phyloP scores from a whole-genome alignment of 305 asterid species.

The Striga hermonthica region DNA sequence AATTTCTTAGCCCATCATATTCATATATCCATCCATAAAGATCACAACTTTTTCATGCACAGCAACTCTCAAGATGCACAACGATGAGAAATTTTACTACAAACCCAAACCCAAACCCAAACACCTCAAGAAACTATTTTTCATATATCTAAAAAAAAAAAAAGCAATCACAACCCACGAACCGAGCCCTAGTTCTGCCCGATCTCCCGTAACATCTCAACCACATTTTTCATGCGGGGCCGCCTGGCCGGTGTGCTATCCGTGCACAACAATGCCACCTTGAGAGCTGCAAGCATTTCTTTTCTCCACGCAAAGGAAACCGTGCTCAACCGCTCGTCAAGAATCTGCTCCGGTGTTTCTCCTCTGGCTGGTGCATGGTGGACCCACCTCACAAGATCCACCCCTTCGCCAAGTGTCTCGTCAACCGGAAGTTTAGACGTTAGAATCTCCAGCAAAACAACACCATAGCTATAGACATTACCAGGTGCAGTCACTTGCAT shows the following conservation, averaged over 20 bases:
- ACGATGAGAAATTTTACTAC: too few relatives aligned
- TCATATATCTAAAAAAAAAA: too few relatives aligned
- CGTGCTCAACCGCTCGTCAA: conserved; percentile 79
- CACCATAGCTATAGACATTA: conserved; percentile 90
- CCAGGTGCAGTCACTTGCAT: conserved; percentile 99
- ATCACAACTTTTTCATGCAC: too few relatives aligned
- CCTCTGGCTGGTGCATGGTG: conserved; percentile 77
- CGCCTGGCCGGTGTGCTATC: conserved; percentile 82
- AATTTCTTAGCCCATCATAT: too few relatives aligned
- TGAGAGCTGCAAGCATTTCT: conserved; percentile 69
- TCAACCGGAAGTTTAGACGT: conserved; percentile 76
- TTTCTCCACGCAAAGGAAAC: conserved; percentile 84
- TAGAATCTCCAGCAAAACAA: conserved; percentile 86
- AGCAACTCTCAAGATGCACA: too few relatives aligned
- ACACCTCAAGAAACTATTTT: background rate
- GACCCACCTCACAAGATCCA: conserved; percentile 97
- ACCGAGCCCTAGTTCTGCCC: conserved; percentile 31
- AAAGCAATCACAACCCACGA: too few relatives aligned
- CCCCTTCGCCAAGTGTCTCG: conserved; percentile 88
- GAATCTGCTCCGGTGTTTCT: conserved; percentile 97
- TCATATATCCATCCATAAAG: too few relatives aligned
- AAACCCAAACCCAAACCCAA: background rate
- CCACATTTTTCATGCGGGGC: conserved; percentile 81
- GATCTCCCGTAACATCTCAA: conserved; percentile 80
- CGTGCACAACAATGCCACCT: conserved; percentile 64